phyloP scores from a whole-genome alignment of 805 yeast genomes.

The Saccharomyces mikatae region DNA sequence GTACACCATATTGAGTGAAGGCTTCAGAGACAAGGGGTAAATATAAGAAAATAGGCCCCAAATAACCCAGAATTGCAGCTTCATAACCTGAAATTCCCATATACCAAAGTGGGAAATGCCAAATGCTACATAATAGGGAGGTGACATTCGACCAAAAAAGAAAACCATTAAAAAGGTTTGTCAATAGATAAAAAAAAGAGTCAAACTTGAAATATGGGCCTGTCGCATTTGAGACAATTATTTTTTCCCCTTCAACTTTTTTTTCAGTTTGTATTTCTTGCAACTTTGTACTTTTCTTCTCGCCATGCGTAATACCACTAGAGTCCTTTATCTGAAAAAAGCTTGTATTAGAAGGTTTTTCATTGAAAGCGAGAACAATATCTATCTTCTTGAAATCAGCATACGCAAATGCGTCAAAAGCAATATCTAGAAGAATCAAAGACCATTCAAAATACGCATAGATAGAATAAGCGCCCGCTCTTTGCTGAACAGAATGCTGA shows the following conservation, averaged over 20 bases:
- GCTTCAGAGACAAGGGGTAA: constrained; percentile 33
- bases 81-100: constrained; percentile 98
- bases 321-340: constrained; percentile 8
- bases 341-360: constrained; percentile 16
- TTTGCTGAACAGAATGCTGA: constrained; percentile 80
- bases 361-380: constrained; percentile 28
- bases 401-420: constrained; percentile 74
- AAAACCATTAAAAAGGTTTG: constrained; percentile 50
- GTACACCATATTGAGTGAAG: constrained; percentile 25
- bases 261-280: background rate
- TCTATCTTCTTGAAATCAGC: constrained; percentile 61
- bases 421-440: constrained; percentile 71
- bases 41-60: constrained; percentile 51
- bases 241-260: background rate
- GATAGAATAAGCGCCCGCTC: constrained; percentile 90
- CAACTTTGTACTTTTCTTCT: constrained; percentile 1
- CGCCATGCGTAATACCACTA: background rate
- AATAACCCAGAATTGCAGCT: constrained; percentile 49
- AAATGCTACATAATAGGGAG: constrained; percentile 73
- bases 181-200: constrained; percentile 30
- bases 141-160: constrained; percentile 82
- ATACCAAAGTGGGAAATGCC: constrained; percentile 97
- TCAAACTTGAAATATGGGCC: constrained; percentile 6
- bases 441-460: constrained; percentile 96
- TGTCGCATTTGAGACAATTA: background rate